Conservation (phyloP, 2,329 filamentous ascomycete genomes). For the Xylaria sp. region DNA sequence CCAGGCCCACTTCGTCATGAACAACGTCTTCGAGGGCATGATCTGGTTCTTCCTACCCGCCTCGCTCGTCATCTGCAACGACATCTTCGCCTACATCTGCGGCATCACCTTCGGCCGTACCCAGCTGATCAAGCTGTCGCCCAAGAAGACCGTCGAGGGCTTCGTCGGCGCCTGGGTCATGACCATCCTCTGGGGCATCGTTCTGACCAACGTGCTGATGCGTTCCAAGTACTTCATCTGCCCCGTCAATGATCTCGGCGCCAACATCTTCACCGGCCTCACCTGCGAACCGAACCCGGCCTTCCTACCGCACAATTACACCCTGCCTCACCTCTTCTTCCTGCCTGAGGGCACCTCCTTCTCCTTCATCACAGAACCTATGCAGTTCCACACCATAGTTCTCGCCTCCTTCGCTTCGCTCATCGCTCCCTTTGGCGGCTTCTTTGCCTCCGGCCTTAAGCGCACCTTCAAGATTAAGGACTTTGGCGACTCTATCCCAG, state of each 20-base stretch:
- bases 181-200: constrained; percentile 85
- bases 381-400: constrained; percentile 91
- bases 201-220: constrained; percentile 84
- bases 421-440: constrained; percentile 96
- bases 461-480: constrained; percentile 99
- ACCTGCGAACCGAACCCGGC: constrained; percentile 91
- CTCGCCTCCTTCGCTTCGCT: constrained; percentile 95
- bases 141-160: constrained; percentile 98
- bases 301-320: constrained; percentile 72
- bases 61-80: constrained; percentile 95
- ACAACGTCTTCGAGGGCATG: constrained; percentile 99
- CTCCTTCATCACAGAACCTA: constrained; percentile 81
- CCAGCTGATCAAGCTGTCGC: constrained; percentile 96
- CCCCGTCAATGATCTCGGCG: constrained; percentile 94
- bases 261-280: constrained; percentile 90
- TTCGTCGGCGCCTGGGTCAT: constrained; percentile 97
- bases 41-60: constrained; percentile 99
- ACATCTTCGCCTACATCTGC: constrained; percentile 98
- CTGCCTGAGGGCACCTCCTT: constrained; percentile 56
- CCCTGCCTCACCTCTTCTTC: constrained; percentile 69
- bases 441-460: constrained; percentile 97
- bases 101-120: constrained; percentile 97
- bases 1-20: constrained; percentile 99
- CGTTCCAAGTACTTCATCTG: constrained; percentile 98
- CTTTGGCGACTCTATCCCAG: constrained; percentile 97